Conservation (phyloP, 1,139 yeast species). For the Pichia sp. region DNA sequence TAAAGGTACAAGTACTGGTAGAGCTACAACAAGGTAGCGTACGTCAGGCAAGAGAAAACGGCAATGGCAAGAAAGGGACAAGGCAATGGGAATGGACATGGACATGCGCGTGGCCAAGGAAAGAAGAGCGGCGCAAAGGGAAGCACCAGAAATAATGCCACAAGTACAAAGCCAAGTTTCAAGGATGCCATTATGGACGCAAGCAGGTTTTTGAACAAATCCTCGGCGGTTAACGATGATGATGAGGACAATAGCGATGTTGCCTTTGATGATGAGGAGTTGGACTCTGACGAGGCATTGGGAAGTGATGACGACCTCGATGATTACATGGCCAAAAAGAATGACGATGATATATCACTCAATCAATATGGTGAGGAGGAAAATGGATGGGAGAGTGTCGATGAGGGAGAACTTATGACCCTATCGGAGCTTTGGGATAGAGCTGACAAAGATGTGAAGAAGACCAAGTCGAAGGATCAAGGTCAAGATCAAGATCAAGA, state of each 20-base stretch:
- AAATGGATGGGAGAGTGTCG: conserved; percentile 44
- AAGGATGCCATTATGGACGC: conserved; percentile 31
- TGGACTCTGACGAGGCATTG: conserved; percentile 70
- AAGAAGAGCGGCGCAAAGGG: no score
- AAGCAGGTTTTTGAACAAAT: conserved; percentile 21
- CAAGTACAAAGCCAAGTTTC: conserved; percentile 20
- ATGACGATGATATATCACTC: conserved; percentile 20
- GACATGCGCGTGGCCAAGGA: no score
- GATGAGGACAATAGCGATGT: conserved; percentile 29
- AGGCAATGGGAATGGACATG: no score
- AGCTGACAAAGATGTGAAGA: conserved; percentile 47
- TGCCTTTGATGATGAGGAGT: conserved; percentile 55
- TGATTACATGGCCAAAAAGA: conserved; percentile 30
- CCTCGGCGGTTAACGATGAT: conserved; percentile 15
- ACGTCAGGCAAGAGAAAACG: no score
- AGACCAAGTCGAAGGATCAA: neutral
- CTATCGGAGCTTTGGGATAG: conserved; percentile 86
- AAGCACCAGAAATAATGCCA: no score
- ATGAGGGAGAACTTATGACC: conserved; percentile 67
- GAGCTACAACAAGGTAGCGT: no score
- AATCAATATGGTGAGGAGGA: conserved; percentile 36
- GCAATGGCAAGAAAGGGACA: no score
- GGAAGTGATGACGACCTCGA: conserved; percentile 74
- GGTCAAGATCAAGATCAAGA: conserved; percentile 6
- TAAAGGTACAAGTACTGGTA: no score